Base-by-base conservation (phyloP, 805 yeast genomes). In the Suhomyces emberorum region DNA sequence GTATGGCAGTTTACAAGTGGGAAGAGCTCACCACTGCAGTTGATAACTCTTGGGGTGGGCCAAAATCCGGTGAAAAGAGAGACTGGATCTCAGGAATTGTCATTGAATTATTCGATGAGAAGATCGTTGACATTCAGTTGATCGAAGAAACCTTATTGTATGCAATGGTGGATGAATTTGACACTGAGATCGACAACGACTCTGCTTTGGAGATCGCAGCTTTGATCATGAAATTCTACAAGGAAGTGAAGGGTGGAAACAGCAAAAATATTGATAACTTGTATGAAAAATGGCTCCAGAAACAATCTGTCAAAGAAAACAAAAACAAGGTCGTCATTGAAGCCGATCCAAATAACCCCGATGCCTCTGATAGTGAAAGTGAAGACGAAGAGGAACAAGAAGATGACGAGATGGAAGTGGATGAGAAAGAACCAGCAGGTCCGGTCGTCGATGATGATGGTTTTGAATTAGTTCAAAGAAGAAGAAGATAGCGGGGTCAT, bases 121-220 rank as follows among this genome's bases (percentile, higher is more conserved):
- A 69, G 34, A 71, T 76, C 4, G 85, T 91, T 4, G 98, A 88
- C 49, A 69, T 84, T 3, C 80, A 77, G 25, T 75, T 83, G 44
- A 76, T 93, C 18, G 97, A 93, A 61, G 95, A 85, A 53, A 77
- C 95, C 12, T 65, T 93, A 41, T 66, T 84, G 34, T 83, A 84
- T 54, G 93, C 95, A 17, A 87, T 93, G 96, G 79, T 81, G 41
- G 98, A 91, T 62, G 99, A 93, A 59, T 93, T 91, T 53, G 97
- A 88, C 40, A 83, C 83, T 7, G 74, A 79, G 29, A 77, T 93
- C 28, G 97, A 93, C 51, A 95, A 91, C 55, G 95, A 87, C 48
- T 79, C 95, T 7, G 91, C 95, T 0, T 69, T 82, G 37, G 76
- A 77, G 6, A 76, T 87, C 21, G 95, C 91, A 4, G 77, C 72